phyloP scores from a whole-genome alignment of 2,329 filamentous ascomycete genomes.

The Ophiocordyceps robertsii region DNA sequence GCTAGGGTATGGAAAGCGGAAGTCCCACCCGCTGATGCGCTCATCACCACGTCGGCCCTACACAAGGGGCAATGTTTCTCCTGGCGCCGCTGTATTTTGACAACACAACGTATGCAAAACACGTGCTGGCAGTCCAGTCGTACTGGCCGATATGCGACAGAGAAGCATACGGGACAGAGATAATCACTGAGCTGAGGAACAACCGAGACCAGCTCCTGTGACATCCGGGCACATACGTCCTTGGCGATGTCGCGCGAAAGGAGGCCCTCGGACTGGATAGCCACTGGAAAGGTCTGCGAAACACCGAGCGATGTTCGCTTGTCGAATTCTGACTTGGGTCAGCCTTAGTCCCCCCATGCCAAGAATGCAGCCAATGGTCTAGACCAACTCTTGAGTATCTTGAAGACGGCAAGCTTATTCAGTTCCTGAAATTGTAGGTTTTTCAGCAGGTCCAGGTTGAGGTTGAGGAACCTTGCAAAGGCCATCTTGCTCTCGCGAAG shows the following conservation, averaged over 20 bases:
- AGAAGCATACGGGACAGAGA: slow-evolving; percentile 66
- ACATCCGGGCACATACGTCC: slow-evolving; percentile 62
- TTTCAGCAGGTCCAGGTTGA: slow-evolving; percentile 67
- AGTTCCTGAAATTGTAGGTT: slow-evolving; percentile 76
- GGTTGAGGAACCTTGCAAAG: slow-evolving; percentile 52
- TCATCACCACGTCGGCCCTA: slow-evolving; percentile 55
- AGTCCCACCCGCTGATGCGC: slow-evolving; percentile 49
- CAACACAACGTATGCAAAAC: slow-evolving; percentile 74
- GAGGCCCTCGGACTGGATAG: slow-evolving; percentile 44
- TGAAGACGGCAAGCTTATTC: slow-evolving; percentile 62
- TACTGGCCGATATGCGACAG: slow-evolving; percentile 71
- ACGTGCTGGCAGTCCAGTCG: slow-evolving; percentile 61
- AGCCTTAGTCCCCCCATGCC: not conserved
- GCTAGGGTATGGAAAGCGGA: not conserved
- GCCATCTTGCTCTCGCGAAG: slow-evolving; percentile 50
- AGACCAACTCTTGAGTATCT: slow-evolving; percentile 71
- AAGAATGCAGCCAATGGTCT: not conserved
- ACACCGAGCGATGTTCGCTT: slow-evolving; percentile 68
- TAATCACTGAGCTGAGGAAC: slow-evolving; percentile 80
- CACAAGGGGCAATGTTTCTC: slow-evolving; percentile 65
- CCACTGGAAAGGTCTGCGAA: slow-evolving; percentile 45
- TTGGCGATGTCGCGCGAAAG: slow-evolving; percentile 57
- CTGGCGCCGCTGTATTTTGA: slow-evolving; percentile 61
- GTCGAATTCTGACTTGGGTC: slow-evolving; percentile 54
- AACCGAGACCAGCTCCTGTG: slow-evolving; percentile 54